phyloP scores from a whole-genome alignment of 768 basidiomycete species.

The Auriculariales sp. region DNA sequence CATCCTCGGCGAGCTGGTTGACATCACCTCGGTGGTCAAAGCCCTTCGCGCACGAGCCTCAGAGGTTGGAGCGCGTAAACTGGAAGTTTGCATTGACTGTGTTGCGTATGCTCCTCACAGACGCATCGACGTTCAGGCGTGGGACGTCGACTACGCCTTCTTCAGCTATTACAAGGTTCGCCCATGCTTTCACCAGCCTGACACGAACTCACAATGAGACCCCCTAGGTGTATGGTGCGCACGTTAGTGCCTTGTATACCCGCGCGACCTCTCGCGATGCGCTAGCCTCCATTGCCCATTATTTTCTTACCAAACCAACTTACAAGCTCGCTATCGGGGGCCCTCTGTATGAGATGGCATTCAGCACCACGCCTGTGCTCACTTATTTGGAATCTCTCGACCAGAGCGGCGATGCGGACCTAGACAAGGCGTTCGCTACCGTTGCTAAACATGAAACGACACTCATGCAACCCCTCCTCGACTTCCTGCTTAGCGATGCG shows the following conservation, averaged over 20 bases:
- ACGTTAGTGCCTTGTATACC: constrained; percentile 52
- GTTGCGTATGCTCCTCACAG: constrained; percentile 71
- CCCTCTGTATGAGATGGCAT: constrained; percentile 58
- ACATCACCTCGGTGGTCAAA: constrained; percentile 40
- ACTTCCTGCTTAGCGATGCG: constrained; percentile 34
- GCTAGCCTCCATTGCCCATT: constrained; percentile 46
- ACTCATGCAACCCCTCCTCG: constrained; percentile 38
- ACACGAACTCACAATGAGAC: neutral
- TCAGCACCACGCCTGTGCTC: constrained; percentile 42
- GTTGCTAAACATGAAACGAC: constrained; percentile 49
- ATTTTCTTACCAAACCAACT: constrained; percentile 38
- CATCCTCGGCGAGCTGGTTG: constrained; percentile 51
- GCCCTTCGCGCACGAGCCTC: constrained; percentile 36
- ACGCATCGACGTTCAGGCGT: constrained; percentile 52
- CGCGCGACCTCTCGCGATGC: constrained; percentile 37
- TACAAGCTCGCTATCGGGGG: constrained; percentile 64
- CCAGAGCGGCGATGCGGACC: constrained; percentile 11
- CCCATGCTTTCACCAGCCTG: neutral
- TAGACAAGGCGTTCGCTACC: constrained; percentile 5
- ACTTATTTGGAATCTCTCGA: constrained; percentile 46
- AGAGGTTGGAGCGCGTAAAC: constrained; percentile 37
- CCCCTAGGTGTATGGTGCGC: constrained; percentile 56
- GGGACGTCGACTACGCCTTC: constrained; percentile 64
- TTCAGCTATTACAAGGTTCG: constrained; percentile 66
- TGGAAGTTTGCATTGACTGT: constrained; percentile 56